Percentiles rank a stretch among this genome's conserved stretches.
Conservation (phyloP, 2,329 filamentous ascomycete species). For the Fusarium caatingaense region DNA sequence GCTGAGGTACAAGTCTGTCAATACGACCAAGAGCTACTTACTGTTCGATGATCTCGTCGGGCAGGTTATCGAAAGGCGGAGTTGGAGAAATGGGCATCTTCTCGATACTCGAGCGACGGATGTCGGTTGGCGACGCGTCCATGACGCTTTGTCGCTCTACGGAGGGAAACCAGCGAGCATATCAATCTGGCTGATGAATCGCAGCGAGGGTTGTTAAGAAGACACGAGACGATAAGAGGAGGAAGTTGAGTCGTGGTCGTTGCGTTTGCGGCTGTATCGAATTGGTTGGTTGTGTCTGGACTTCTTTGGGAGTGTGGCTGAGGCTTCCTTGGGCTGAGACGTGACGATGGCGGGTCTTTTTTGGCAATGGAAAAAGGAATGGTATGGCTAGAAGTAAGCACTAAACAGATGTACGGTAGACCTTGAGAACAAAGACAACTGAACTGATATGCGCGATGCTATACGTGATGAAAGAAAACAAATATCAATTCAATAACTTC, state of each 20-base stretch:
- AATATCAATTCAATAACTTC: neutral
- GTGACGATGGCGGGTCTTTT: slow-evolving; percentile 29
- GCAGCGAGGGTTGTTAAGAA: neutral
- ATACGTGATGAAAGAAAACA: neutral
- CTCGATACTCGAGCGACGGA: slow-evolving; percentile 51
- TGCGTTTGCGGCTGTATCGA: slow-evolving; percentile 12
- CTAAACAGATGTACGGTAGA: slow-evolving; percentile 13
- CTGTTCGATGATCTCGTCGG: slow-evolving; percentile 78
- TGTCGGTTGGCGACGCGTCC: slow-evolving; percentile 46
- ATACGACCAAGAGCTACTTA: slow-evolving; percentile 53
- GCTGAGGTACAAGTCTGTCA: neutral
- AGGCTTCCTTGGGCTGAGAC: slow-evolving; percentile 30
- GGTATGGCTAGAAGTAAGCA: slow-evolving; percentile 27
- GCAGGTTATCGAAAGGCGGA: slow-evolving; percentile 66
- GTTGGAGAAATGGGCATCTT: slow-evolving; percentile 48
- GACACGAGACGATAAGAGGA: neutral
- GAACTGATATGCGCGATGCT: neutral
- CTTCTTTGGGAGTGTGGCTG: slow-evolving; percentile 30
- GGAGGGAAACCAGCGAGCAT: slow-evolving; percentile 39
- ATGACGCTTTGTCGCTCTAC: slow-evolving; percentile 47
- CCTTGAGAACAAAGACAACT: slow-evolving; percentile 10
- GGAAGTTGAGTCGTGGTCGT: neutral
- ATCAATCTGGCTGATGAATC: slow-evolving; percentile 29
- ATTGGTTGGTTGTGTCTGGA: slow-evolving; percentile 23
- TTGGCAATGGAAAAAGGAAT: slow-evolving; percentile 9